Base-by-base conservation (phyloP, 352 stramenopile genomes). In the Stramenopiles sp. region DNA sequence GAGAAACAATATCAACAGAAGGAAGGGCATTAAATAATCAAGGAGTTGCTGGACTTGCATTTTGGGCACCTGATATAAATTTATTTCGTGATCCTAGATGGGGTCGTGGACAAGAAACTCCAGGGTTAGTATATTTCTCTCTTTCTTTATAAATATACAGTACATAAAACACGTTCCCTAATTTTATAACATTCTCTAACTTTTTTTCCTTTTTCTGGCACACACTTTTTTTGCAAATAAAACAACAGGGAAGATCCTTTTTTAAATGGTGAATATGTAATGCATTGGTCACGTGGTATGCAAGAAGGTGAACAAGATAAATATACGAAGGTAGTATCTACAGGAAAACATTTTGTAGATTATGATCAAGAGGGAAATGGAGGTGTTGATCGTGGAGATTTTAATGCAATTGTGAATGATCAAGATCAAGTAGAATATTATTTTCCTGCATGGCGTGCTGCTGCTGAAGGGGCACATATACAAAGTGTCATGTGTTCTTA, bases 401-500 rank as follows among this genome's bases (percentile, higher is more conserved):
- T 98, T 80, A 86, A 96, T 81, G 93, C 93, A 1, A 13, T 33
- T 7, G 13, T 33, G 4, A 89, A 86, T 0, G 84, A 86, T 63
- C 92, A 93, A 78, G 93, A 98, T 83, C 92, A 96, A 78, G 86
- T 88, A 29, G 90, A 97, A 79, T 97, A 93, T 74, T 97, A 96
- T 82, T 84, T 96, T 1, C 89, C 87, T 30, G 87, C 88, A 0
- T 94, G 97, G 78, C 85, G 87, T 30, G 84, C 88, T 32, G 92
- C 91, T 31, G 86, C 97, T 0, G 86, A 84, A 73, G 85, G 93
- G 0, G 91, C 82, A 1, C 84, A 88, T 0, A 91, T 87, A 4
- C 91, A 88, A 30, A 86, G 89, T 1, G 79, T 98, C 81, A 98
- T 98, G 94, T 98, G 94, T 85, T 93, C 88, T 63, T 98, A 98